Conservation (phyloP, 768 basidiomycete species). For the Tulasnella calospora region DNA sequence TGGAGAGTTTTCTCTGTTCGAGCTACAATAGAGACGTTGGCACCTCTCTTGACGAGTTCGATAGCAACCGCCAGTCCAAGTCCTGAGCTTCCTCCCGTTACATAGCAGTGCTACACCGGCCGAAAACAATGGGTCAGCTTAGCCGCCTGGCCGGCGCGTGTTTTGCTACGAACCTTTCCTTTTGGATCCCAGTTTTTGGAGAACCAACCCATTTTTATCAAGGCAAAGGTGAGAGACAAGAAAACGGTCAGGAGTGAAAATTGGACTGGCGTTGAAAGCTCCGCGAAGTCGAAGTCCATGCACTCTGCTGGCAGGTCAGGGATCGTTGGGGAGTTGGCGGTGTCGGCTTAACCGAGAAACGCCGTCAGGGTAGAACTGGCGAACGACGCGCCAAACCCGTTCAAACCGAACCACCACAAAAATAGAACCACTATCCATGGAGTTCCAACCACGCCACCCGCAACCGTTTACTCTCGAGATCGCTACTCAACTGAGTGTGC, state of each 20-base stretch:
- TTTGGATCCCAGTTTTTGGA: constrained; percentile 47
- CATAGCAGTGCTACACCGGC: constrained; percentile 63
- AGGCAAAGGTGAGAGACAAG: not conserved
- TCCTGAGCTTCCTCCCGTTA: constrained; percentile 80
- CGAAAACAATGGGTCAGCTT: not conserved
- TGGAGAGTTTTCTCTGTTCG: constrained; percentile 61
- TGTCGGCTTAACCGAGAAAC: not conserved
- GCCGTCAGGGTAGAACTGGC: not conserved
- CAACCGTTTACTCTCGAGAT: constrained; percentile 73
- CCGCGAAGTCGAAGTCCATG: not conserved
- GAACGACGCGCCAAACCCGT: not conserved
- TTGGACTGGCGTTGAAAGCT: not conserved
- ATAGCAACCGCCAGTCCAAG: constrained; percentile 71
- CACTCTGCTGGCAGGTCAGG: not conserved
- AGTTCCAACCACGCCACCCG: constrained; percentile 49
- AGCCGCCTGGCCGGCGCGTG: not conserved
- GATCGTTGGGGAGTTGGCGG: not conserved
- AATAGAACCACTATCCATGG: not conserved
- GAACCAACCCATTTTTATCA: constrained; percentile 22
- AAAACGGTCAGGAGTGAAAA: not conserved
- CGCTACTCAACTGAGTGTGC: constrained; percentile 59
- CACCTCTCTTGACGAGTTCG: constrained; percentile 61
- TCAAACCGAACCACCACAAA: not conserved
- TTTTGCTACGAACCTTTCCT: constrained; percentile 39
- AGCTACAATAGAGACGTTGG: constrained; percentile 81